Evolutionary conservation across 208 protist species (phyloP).

Genomic region (Endotrypanum monterogeii): DNA sequence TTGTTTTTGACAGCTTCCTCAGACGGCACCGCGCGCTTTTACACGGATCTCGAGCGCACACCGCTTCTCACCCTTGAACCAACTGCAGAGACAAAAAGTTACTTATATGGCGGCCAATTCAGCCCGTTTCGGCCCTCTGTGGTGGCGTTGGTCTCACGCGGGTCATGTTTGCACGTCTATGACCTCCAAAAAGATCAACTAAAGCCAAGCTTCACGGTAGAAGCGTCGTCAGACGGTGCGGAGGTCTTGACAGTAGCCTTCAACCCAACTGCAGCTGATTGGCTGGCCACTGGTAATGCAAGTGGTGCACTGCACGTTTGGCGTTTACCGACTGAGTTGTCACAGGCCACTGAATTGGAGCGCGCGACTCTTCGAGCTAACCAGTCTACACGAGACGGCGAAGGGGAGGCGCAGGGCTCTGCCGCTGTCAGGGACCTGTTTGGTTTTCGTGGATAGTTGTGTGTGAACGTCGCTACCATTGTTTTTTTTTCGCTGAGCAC

Average conservation of each 20-base stretch:
- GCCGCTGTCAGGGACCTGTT: slow-evolving; percentile 54
- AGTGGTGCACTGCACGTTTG: slow-evolving; percentile 72
- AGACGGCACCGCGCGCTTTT: slow-evolving; percentile 83
- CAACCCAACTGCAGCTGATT: slow-evolving; percentile 58
- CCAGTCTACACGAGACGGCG: slow-evolving; percentile 26
- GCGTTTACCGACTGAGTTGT: slow-evolving; percentile 65
- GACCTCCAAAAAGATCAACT: slow-evolving; percentile 74
- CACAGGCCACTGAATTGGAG: slow-evolving; percentile 79
- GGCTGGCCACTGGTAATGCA: slow-evolving; percentile 80
- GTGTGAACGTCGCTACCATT: neutral
- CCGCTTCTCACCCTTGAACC: slow-evolving; percentile 80
- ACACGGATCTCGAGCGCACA: slow-evolving; percentile 71
- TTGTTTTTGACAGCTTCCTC: slow-evolving; percentile 86
- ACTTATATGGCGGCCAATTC: slow-evolving; percentile 81
- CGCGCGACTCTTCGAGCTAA: slow-evolving; percentile 61
- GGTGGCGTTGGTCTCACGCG: slow-evolving; percentile 77
- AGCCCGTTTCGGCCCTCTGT: slow-evolving; percentile 87
- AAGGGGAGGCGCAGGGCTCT: slow-evolving; percentile 11
- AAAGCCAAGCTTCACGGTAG: slow-evolving; percentile 57
- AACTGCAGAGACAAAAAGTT: slow-evolving; percentile 79
- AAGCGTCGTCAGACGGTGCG: slow-evolving; percentile 67
- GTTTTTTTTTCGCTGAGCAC: neutral
- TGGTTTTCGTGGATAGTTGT: slow-evolving; percentile 58
- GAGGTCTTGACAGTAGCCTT: slow-evolving; percentile 71
- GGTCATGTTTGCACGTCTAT: slow-evolving; percentile 82